Evolutionary conservation across 2,329 filamentous ascomycete species (phyloP), one percentile per base, ranked within the genome.

Genomic region (Pezicula carpinea): DNA sequence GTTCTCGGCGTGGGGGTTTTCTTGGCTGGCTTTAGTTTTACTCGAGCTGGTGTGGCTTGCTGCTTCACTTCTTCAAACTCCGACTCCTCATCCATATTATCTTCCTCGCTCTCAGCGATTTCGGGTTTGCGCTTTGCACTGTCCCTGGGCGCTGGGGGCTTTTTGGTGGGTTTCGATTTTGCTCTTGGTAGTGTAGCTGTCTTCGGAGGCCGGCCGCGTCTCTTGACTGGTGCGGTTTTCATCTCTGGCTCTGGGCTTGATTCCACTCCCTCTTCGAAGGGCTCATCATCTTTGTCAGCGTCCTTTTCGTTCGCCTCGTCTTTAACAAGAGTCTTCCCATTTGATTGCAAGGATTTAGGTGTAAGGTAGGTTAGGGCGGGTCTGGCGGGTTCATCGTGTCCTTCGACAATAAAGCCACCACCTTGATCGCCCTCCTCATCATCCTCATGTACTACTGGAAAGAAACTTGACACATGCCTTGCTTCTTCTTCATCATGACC

Each of bases 401-500:
- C 56, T 39, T 62, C 59, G 14, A 64, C 39, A 18, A 62, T 39
- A 22, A 63, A 61, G 1, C 60, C 60, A 17, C 57, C 59, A 15
- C 48, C 39, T n/a, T 54, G 39, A 15, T 52, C 50, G 34, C 59
- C 47, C 8, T 59, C 47, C 8, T 57, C 59, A 21, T 59, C 52
- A 17, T 57, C 48, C 17, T 59, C 52, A 34, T 58, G 53, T 15
- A 51, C 52, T 11, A 59, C 58, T 21, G 62, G 61, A 38, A 64
- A 65, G 50, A 63, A 64, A 33, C 54, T 52, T 4, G 49, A 43
- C 15, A 45, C 31, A 36, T 47, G 49, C 35, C 50, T 33, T 2
- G 29, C 33, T 39, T 71, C 71, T 15, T 73, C 74, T 34, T 74
- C 70, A 22, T 79, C 73, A 42, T 72, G 76, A 1, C 74, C 77